phyloP scores from a whole-genome alignment of 805 yeast genomes.

The Schizosaccharomyces japonicus region DNA sequence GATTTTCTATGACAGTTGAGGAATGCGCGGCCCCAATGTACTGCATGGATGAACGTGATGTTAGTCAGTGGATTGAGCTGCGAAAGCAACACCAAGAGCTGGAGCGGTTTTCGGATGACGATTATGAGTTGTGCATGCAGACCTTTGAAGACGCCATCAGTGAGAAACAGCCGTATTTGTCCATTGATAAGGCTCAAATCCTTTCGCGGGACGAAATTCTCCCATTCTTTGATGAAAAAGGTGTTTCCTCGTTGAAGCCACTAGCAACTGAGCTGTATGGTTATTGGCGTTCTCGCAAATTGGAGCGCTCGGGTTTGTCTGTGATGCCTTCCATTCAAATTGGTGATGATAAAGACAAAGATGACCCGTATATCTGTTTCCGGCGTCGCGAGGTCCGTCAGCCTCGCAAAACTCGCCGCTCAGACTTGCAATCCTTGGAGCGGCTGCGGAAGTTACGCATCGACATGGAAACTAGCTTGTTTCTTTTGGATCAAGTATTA shows the following conservation, averaged over 20 bases:
- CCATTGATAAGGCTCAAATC: conserved; percentile 64
- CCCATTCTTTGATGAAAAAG: conserved; percentile 13
- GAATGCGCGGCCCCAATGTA: conserved; percentile 72
- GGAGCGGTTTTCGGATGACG: conserved; percentile 42
- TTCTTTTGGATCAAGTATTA: conserved; percentile 42
- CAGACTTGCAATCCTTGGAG: conserved; percentile 76
- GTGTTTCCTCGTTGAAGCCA: conserved; percentile 16
- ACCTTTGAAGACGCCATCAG: conserved; percentile 49
- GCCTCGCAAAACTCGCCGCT: conserved; percentile 84
- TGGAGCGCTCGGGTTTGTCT: conserved; percentile 41
- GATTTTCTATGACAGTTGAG: conserved; percentile 86
- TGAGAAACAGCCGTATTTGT: conserved; percentile 67
- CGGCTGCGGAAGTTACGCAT: conserved; percentile 46
- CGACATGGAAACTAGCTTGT: conserved; percentile 56
- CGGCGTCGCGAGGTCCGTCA: conserved; percentile 86
- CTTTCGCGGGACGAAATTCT: conserved; percentile 46
- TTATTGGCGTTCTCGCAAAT: conserved; percentile 60
- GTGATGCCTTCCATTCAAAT: conserved; percentile 56
- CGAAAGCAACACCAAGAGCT: conserved; percentile 9
- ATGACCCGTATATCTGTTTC: conserved; percentile 86
- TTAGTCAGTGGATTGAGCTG: conserved; percentile 29
- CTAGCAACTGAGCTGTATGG: conserved; percentile 42
- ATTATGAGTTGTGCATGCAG: conserved; percentile 58
- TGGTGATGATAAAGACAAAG: conserved; percentile 81
- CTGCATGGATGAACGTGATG: conserved; percentile 78